Evolutionary conservation across 129 eudicot genomes (phyloP).

Genomic region (Centaurea solstitialis): DNA sequence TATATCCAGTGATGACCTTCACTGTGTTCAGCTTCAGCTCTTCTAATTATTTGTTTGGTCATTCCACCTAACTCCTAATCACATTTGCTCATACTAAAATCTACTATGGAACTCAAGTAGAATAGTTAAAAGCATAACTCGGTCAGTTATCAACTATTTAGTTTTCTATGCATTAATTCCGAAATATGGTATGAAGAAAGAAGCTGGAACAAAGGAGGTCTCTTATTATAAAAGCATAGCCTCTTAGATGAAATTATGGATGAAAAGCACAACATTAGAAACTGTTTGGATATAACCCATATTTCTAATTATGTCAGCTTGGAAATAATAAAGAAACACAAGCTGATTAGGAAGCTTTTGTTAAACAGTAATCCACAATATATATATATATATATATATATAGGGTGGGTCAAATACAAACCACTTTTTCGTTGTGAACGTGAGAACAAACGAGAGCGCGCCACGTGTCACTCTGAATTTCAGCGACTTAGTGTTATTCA

Average conservation of each 20-base stretch:
- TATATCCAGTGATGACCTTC: background rate
- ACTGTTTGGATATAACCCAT: background rate
- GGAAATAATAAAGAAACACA: background rate
- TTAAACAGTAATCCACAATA: background rate
- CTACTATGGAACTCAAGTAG: background rate
- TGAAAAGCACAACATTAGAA: background rate
- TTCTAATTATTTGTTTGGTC: conserved; percentile 2
- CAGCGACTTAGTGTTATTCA: too few species aligned
- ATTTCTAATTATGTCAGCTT: background rate
- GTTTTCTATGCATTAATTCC: background rate
- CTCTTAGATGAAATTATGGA: background rate
- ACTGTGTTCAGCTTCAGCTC: background rate
- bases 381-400: background rate
- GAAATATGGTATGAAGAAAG: background rate
- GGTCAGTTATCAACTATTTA: background rate
- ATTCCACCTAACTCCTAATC: background rate
- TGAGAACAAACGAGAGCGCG: too few species aligned
- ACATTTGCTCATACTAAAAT: background rate
- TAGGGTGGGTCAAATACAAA: too few species aligned
- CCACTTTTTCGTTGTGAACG: too few species aligned
- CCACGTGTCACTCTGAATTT: too few species aligned
- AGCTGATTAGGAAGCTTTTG: background rate
- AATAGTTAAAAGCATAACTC: background rate
- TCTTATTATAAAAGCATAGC: conserved; percentile 7
- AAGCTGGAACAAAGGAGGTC: background rate